Base-by-base conservation (phyloP, 768 basidiomycete species). In the Phylloporus scabripes region DNA sequence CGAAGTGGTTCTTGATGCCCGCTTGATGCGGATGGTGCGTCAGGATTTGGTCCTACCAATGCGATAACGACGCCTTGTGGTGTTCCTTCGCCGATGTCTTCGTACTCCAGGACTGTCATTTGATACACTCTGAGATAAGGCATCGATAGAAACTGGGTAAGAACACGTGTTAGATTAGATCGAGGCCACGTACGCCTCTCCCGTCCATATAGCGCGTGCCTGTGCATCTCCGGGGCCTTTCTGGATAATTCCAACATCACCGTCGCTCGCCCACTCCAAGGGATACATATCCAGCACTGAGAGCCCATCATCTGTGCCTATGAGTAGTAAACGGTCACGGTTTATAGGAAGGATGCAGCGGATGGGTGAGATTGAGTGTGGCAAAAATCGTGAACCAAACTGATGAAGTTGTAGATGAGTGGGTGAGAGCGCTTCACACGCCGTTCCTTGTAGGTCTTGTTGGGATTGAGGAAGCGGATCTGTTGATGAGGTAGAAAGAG, bases 241-340 rank as follows among this genome's bases (percentile, higher is more conserved):
- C 38, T 69, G 65, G 23, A 67, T 37, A 7, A 75, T 58, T 15
- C 69, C 66, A 12, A 75, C 63, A 3, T 65, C 69, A 2, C 78
- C 79, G 3, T 68, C 66, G 21, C 70, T 70, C 9, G 59, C 59
- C 80, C 79, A 83, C 52, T 85, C 83, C 55, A 80, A 74, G 1
- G 90, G 89, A 59, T 83, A 87, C 80, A 89, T 83, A 60, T 92
- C 84, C 42, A 92, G 67, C 6, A 92, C 87, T 1, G 85, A 87
- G 21, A 92, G 74, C 2, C 90, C 90, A 50, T 82, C 75, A 53
- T 88, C 84, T 49, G 87, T 85, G 4, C 90, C 90, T 23, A 92
- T 77, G 11, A 92, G 76, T n/a, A 92, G 48, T 33, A 87, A 64
- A 45, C 75, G 73, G 53, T 86, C 80, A 17, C 76, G 76, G 33